Conservation (phyloP, 176 grass and related monocot species). For the maize (Zea mays) region DNA sequence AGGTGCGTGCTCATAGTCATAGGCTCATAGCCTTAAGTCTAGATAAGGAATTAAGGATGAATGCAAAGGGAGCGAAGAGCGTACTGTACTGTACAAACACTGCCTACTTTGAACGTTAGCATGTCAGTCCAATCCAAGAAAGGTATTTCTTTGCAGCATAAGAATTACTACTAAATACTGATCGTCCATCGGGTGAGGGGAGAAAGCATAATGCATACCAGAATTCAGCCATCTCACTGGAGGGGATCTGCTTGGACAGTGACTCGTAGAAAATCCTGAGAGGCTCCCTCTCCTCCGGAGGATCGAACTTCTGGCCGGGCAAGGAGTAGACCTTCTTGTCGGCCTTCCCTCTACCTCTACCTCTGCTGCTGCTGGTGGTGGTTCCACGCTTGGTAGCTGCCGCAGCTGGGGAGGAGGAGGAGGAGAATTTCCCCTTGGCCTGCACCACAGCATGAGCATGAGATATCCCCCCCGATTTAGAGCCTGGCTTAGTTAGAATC, state of each 20-base stretch:
- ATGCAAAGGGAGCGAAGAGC: too few relatives aligned
- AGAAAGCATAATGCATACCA: slow-evolving; percentile 41
- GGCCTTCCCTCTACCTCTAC: slow-evolving; percentile 32
- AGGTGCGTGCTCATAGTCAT: too few relatives aligned
- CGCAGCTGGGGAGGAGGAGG: slow-evolving; percentile 11
- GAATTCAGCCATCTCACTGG: slow-evolving; percentile 93
- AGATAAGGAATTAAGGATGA: too few relatives aligned
- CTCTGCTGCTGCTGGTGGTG: neutral
- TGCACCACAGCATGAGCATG: slow-evolving; percentile 1
- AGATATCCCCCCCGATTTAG: neutral
- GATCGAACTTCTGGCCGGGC: slow-evolving; percentile 88
- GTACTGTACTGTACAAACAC: neutral
- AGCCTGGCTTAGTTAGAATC: neutral
- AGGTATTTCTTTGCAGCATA: neutral
- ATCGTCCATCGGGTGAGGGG: neutral
- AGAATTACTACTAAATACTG: neutral
- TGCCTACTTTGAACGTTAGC: neutral
- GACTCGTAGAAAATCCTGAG: slow-evolving; percentile 96
- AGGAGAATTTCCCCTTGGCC: slow-evolving; percentile 40
- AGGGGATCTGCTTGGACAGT: slow-evolving; percentile 84
- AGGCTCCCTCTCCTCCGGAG: slow-evolving; percentile 90
- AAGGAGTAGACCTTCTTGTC: slow-evolving; percentile 89
- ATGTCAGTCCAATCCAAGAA: neutral
- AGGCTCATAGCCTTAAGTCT: too few relatives aligned
- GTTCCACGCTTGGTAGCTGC: slow-evolving; percentile 41